Evolutionary conservation across 148 eudicot genomes (phyloP).

Genomic region (Camellia japonica): DNA sequence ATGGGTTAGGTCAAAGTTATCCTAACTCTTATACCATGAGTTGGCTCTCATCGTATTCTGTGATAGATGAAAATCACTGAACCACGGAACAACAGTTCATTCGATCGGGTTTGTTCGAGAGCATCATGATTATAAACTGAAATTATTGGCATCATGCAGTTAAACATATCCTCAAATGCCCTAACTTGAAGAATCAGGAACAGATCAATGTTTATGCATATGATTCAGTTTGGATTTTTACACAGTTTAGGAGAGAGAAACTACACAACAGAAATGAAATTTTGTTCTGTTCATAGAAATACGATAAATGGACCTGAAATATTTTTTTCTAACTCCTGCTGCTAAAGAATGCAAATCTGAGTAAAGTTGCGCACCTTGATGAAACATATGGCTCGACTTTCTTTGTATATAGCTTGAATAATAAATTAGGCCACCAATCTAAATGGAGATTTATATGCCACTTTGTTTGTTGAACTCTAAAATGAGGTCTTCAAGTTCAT

Average conservation of each 20-base stretch:
- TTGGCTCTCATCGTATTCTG: no score
- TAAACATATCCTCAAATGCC: not conserved
- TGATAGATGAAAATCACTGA: no score
- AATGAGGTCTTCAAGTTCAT: constrained; percentile 73
- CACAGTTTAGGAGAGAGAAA: not conserved
- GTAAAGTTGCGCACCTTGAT: not conserved
- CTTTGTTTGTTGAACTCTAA: constrained; percentile 31
- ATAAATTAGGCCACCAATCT: not conserved
- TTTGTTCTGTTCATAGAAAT: not conserved
- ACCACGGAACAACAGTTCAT: no score
- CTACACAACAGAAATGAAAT: not conserved
- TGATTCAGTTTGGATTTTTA: not conserved
- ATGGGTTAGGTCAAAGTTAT: no score
- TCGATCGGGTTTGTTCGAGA: no score
- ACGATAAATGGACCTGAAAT: not conserved
- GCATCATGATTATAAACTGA: not conserved
- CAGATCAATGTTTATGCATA: not conserved
- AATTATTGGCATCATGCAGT: not conserved
- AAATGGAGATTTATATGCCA: constrained; percentile 14
- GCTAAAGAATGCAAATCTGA: not conserved
- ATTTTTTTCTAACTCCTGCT: not conserved
- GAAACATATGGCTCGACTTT: not conserved
- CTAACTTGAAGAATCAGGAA: not conserved
- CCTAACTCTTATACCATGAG: no score
- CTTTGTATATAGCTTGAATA: not conserved